phyloP scores from a whole-genome alignment of 23 red algal genomes.

The Gracilaria domingensis region DNA sequence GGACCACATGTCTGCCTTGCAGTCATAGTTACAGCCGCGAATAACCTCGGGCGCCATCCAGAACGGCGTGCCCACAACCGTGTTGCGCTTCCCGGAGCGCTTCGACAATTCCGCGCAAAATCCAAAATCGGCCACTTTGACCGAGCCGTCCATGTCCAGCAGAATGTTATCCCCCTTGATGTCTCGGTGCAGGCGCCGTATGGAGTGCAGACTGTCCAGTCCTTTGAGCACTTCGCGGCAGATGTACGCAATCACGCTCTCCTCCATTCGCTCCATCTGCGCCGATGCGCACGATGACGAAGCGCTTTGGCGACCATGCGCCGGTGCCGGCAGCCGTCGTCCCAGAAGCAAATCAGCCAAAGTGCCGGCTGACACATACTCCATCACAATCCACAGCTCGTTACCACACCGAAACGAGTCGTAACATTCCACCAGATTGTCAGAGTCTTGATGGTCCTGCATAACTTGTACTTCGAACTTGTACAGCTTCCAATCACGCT shows the following conservation, averaged over 20 bases:
- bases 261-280: slow-evolving; percentile 21
- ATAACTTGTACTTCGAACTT: slow-evolving; percentile 75
- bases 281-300: neutral
- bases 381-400: slow-evolving; percentile 92
- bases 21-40: slow-evolving; percentile 80
- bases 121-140: slow-evolving; percentile 93
- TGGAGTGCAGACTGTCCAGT: slow-evolving; percentile 70
- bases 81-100: slow-evolving; percentile 70
- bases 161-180: slow-evolving; percentile 90
- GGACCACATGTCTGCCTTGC: slow-evolving; percentile 95
- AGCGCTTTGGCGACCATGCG: neutral
- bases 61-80: slow-evolving; percentile 90
- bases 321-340: neutral
- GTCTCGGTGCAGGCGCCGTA: slow-evolving; percentile 81
- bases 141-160: slow-evolving; percentile 76
- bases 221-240: slow-evolving; percentile 76
- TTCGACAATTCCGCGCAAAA: slow-evolving; percentile 80
- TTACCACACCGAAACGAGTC: slow-evolving; percentile 79
- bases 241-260: slow-evolving; percentile 80
- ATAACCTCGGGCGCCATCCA: slow-evolving; percentile 99
- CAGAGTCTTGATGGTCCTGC: slow-evolving; percentile 37
- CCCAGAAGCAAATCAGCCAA: slow-evolving; percentile 82
- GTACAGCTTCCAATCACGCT: slow-evolving; percentile 80
- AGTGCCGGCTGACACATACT: slow-evolving; percentile 89
- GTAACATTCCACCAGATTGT: slow-evolving; percentile 74